Conservation (phyloP, 2,329 filamentous ascomycete species). For the Alternaria postmessia region DNA sequence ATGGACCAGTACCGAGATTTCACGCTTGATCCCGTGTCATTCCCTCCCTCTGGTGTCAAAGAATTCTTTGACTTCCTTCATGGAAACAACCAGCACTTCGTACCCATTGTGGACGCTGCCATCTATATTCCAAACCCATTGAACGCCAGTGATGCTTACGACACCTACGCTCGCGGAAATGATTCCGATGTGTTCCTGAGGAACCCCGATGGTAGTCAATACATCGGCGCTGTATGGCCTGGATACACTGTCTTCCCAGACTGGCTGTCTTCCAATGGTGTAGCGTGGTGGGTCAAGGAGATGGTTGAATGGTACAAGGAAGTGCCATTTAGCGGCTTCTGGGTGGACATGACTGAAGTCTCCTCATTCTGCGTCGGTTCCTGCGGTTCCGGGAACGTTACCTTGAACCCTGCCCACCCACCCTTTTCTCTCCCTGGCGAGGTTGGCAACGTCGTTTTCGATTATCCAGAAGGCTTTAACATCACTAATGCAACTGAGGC, state of each 20-base stretch:
- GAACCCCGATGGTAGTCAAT: slow-evolving; percentile 63
- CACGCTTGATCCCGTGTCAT: slow-evolving; percentile 63
- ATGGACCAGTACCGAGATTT: slow-evolving; percentile 63
- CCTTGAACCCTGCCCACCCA: slow-evolving; percentile 73
- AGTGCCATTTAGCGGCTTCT: slow-evolving; percentile 62
- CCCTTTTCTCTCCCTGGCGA: slow-evolving; percentile 72
- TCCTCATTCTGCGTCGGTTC: slow-evolving; percentile 74
- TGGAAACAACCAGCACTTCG: slow-evolving; percentile 63
- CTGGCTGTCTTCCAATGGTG: slow-evolving; percentile 66
- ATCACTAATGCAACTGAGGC: slow-evolving; percentile 74
- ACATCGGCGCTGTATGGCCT: slow-evolving; percentile 65
- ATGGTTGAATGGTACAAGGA: slow-evolving; percentile 62
- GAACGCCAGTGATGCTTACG: slow-evolving; percentile 69
- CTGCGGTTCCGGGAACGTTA: slow-evolving; percentile 71
- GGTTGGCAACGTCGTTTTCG: slow-evolving; percentile 64
- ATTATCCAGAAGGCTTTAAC: slow-evolving; percentile 75
- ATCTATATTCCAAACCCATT: slow-evolving; percentile 76
- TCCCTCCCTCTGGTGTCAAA: slow-evolving; percentile 58
- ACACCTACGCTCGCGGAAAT: slow-evolving; percentile 60
- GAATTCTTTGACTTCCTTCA: slow-evolving; percentile 64
- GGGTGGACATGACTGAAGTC: slow-evolving; percentile 70
- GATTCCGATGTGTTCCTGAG: slow-evolving; percentile 60
- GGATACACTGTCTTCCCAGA: slow-evolving; percentile 69
- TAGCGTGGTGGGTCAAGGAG: slow-evolving; percentile 67
- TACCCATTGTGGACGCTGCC: slow-evolving; percentile 69